These are phyloP conservation scores for Phytophthora niederhauseri DNA, from an alignment of 352 stramenopile species.

Conservation along the genomic window DNA sequence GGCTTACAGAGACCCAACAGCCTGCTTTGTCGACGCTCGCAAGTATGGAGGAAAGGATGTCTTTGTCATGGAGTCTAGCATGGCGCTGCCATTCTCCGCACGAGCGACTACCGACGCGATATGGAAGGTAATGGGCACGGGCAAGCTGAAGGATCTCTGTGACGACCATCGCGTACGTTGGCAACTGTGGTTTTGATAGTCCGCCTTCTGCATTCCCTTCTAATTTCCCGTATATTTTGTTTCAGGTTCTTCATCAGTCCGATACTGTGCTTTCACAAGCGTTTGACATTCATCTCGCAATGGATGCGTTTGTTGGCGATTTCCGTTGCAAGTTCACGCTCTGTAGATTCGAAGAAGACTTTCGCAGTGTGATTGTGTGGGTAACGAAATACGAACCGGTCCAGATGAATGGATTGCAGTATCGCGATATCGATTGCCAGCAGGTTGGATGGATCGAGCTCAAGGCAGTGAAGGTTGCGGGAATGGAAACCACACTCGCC, in stretches of 20 bases:
- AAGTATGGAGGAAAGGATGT: neutral
- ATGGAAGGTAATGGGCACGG: constrained; percentile 22
- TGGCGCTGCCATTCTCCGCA: constrained; percentile 14
- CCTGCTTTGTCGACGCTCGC: constrained; percentile 13
- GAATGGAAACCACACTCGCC: constrained; percentile 28
- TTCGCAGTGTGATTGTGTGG: constrained; percentile 45
- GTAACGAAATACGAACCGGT: constrained; percentile 37
- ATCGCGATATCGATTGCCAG: constrained; percentile 27
- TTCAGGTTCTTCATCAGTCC: constrained; percentile 2
- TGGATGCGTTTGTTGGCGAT: constrained; percentile 4
- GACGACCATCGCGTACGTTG: constrained; percentile 33
- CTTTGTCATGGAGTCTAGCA: constrained; percentile 22
- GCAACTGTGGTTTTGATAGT: neutral
- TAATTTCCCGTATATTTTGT: neutral
- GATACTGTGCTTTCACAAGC: constrained; percentile 20
- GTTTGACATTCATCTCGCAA: constrained; percentile 8
- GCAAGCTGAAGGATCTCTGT: constrained; percentile 28
- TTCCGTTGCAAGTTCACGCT: constrained; percentile 27
- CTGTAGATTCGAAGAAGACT: constrained; percentile 38
- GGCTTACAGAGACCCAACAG: constrained; percentile 5
- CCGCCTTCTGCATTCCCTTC: too few species aligned
- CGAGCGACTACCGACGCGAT: constrained; percentile 17
- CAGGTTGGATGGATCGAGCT: constrained; percentile 34
- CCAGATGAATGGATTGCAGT: constrained; percentile 30
- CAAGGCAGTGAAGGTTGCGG: neutral